Percentiles rank a stretch among this genome's conserved stretches.
phyloP scores from a whole-genome alignment of 768 basidiomycete species.

The Trametes cubensis region DNA sequence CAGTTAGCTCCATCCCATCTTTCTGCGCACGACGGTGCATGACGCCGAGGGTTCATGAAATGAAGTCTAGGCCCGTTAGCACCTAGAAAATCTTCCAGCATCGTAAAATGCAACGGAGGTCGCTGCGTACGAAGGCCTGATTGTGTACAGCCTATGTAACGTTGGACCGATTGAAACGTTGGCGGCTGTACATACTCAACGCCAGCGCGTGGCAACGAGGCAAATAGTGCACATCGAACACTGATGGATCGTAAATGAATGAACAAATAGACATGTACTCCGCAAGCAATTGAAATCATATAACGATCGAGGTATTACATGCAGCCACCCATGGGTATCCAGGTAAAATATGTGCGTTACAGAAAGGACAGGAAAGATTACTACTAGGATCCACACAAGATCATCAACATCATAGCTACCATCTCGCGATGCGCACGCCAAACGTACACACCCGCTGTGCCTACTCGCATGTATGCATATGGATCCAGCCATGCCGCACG shows the following conservation, averaged over 20 bases:
- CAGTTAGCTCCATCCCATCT: constrained; percentile 13
- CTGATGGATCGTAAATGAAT: neutral
- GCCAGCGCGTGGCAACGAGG: neutral
- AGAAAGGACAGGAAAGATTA: constrained; percentile 21
- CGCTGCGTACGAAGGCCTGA: neutral
- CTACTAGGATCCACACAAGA: constrained; percentile 27
- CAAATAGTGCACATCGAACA: neutral
- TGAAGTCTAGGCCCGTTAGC: neutral
- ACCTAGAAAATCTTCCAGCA: neutral
- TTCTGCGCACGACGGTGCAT: constrained; percentile 1
- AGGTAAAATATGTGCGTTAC: constrained; percentile 23
- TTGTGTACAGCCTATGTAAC: neutral
- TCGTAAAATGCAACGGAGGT: neutral
- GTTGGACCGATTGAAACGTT: neutral
- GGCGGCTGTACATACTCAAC: constrained; percentile 9
- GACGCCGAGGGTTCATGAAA: constrained; percentile 13
- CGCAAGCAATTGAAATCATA: constrained; percentile 14
- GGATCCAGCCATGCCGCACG: constrained; percentile 6
- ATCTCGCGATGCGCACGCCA: constrained; percentile 6
- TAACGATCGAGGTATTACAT: constrained; percentile 20
- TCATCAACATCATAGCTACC: constrained; percentile 1
- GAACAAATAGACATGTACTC: neutral
- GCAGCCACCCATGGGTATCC: constrained; percentile 21
- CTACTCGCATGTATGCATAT: constrained; percentile 2
- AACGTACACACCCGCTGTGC: constrained; percentile 2